Evolutionary conservation across 2,329 filamentous ascomycete species (phyloP).

Genomic region (Neopestalotiopsis rosae): DNA sequence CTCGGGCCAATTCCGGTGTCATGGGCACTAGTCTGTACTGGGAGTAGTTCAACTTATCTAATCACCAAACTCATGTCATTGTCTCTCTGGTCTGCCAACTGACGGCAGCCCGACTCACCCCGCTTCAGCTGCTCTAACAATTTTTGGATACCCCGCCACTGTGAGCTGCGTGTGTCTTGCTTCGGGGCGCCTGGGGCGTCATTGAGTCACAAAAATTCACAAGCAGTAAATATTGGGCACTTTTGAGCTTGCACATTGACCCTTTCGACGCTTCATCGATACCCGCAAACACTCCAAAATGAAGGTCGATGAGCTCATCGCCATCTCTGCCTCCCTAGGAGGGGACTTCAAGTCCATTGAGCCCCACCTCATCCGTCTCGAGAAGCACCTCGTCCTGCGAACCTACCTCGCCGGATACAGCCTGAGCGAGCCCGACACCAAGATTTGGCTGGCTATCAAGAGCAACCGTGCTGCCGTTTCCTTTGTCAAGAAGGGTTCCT

Average conservation of each 20-base stretch:
- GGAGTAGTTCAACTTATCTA: background rate
- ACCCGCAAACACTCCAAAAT: slow-evolving; percentile 42
- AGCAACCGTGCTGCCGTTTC: slow-evolving; percentile 84
- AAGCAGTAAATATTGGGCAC: slow-evolving; percentile 14
- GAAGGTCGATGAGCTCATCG: slow-evolving; percentile 62
- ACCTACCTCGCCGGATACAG: slow-evolving; percentile 85
- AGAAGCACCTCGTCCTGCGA: slow-evolving; percentile 86
- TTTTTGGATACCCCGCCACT: slow-evolving; percentile 28
- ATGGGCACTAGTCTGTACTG: background rate
- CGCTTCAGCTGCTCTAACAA: slow-evolving; percentile 17
- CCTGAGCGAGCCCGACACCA: slow-evolving; percentile 77
- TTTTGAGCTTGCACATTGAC: background rate
- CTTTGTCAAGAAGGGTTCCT: slow-evolving; percentile 77
- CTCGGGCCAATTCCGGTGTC: slow-evolving; percentile 29
- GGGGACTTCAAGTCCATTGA: slow-evolving; percentile 85
- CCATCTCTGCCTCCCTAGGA: slow-evolving; percentile 55
- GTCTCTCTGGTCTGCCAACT: background rate
- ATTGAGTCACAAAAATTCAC: slow-evolving; percentile 12
- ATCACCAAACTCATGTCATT: background rate
- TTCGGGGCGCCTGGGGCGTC: slow-evolving; percentile 21
- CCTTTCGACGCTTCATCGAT: background rate
- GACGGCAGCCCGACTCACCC: slow-evolving; percentile 18
- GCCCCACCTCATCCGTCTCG: slow-evolving; percentile 74
- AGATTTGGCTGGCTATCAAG: slow-evolving; percentile 82
- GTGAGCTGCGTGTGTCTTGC: slow-evolving; percentile 25